A percentile compares a stretch with the other conserved stretches of the same genome.
Conservation (phyloP, 768 basidiomycete species). For the Obba rivulosa region DNA sequence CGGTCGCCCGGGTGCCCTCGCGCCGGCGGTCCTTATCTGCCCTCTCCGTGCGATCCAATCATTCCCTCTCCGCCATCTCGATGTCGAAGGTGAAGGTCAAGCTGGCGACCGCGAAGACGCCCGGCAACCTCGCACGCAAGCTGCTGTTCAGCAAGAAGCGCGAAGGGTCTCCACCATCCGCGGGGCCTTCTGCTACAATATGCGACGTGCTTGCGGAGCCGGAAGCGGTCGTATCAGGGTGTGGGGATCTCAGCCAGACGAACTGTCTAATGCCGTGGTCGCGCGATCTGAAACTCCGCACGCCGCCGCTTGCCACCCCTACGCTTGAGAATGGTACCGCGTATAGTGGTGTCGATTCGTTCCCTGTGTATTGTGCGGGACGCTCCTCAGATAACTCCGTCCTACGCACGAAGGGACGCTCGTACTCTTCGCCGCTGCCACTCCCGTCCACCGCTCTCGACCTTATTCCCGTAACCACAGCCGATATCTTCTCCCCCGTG, state of each 20-base stretch:
- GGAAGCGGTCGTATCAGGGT: slow-evolving; percentile 1
- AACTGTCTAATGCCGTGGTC: slow-evolving; percentile 42
- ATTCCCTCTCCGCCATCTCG: slow-evolving; percentile 39
- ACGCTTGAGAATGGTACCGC: slow-evolving; percentile 17
- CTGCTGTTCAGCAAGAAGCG: slow-evolving; percentile 41
- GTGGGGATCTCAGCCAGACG: slow-evolving; percentile 22
- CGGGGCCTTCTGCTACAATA: background rate
- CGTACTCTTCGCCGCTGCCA: slow-evolving; percentile 62
- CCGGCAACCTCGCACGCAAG: slow-evolving; percentile 52
- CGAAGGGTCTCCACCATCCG: slow-evolving; percentile 7
- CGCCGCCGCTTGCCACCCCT: slow-evolving; percentile 15
- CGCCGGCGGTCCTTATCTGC: slow-evolving; percentile 55
- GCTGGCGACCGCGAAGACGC: slow-evolving; percentile 36
- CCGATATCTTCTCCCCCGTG: slow-evolving; percentile 44
- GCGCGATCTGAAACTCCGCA: slow-evolving; percentile 27
- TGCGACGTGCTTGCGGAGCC: background rate
- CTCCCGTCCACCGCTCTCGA: slow-evolving; percentile 48
- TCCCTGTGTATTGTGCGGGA: slow-evolving; percentile 14
- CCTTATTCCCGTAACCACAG: slow-evolving; percentile 42
- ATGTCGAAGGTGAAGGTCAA: slow-evolving; percentile 45
- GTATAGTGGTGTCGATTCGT: slow-evolving; percentile 13
- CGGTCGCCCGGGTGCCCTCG: slow-evolving; percentile 27
- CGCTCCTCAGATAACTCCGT: slow-evolving; percentile 14
- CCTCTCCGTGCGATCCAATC: slow-evolving; percentile 40
- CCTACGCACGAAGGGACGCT: slow-evolving; percentile 48